These are phyloP conservation scores for Saccharomycopsis amapae DNA, from an alignment of 805 yeast genomes.

Conservation along the genomic window DNA sequence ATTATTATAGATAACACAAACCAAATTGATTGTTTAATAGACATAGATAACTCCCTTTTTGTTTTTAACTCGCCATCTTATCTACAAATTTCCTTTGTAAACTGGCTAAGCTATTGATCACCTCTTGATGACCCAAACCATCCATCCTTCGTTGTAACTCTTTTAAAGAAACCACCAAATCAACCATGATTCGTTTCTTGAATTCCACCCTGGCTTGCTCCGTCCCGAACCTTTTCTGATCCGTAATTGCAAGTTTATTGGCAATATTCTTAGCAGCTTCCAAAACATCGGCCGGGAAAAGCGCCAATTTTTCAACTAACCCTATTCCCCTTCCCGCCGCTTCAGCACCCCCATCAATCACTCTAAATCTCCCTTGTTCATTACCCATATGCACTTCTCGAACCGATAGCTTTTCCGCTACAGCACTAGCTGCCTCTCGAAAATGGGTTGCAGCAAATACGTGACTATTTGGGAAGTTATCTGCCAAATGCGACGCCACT, in stretches of 20 bases:
- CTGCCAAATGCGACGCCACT: constrained; percentile 32
- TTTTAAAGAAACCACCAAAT: background rate
- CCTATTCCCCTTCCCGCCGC: background rate
- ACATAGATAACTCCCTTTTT: background rate
- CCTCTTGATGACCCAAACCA: background rate
- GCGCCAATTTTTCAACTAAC: background rate
- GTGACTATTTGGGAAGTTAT: no score
- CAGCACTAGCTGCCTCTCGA: constrained; percentile 30
- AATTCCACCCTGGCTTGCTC: background rate
- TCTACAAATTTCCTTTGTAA: background rate
- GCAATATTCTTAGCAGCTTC: background rate
- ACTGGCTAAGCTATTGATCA: background rate
- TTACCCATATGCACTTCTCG: background rate
- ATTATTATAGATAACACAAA: no score
- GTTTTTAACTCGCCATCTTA: background rate
- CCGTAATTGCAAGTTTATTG: background rate
- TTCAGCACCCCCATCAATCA: background rate
- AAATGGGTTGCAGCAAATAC: constrained; percentile 42
- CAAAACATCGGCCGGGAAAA: background rate
- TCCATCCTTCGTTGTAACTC: background rate
- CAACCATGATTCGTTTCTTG: background rate
- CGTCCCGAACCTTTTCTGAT: background rate
- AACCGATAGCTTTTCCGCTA: background rate
- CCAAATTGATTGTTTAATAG: constrained; percentile 1
- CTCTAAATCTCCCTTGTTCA: background rate